Base-by-base conservation (phyloP, 495 filamentous ascomycete genomes). In the Terfezia boudieri region DNA sequence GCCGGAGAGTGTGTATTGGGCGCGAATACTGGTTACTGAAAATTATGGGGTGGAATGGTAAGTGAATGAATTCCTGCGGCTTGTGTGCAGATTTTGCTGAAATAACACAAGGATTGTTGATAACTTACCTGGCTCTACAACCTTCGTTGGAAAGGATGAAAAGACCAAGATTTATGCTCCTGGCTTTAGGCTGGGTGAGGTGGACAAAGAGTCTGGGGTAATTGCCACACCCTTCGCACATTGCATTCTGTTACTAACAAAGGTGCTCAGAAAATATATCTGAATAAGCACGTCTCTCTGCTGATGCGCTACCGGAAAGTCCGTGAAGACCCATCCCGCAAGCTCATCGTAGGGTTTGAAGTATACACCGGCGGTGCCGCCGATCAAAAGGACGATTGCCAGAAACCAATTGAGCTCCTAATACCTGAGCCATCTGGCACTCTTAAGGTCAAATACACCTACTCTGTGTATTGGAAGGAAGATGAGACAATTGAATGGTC, bases 201-300 rank as follows among this genome's bases (percentile, higher is more conserved):
- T 78, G 56, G 83, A 92, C 54, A 72, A 55, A 11, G 60, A 63
- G 26, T 5, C 20, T 53, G 57, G 48, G 48, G 59, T 53, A 2
- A 35, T 50, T 32, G 36, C 36, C 17, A 23, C 41, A 2, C 20
- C 2, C 49, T 52, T 37, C 8, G 12, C 8, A 10, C 37, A 7
- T 9, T 10, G 20, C 58, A 55, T 10, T 54, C 54, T 26, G 14
- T 9, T 37, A 17, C 49, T n/a, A n/a, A 37, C 43, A 61, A 32
- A 32, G 0, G 26, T 32, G 26, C 26, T 32, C 26, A 32, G 56
- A 62, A 64, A 55, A 58, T 55, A 12, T 90, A 79, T 59, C 74
- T 95, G 59, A 86, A 95, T 68, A 95, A 95, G 61, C 88, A 95
- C 67, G 78, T 89, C 52, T 92, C 85, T 8, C 76, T 95, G 46